Conservation (phyloP, 345 rosid genomes). For the Aquilaria yunnanensis region DNA sequence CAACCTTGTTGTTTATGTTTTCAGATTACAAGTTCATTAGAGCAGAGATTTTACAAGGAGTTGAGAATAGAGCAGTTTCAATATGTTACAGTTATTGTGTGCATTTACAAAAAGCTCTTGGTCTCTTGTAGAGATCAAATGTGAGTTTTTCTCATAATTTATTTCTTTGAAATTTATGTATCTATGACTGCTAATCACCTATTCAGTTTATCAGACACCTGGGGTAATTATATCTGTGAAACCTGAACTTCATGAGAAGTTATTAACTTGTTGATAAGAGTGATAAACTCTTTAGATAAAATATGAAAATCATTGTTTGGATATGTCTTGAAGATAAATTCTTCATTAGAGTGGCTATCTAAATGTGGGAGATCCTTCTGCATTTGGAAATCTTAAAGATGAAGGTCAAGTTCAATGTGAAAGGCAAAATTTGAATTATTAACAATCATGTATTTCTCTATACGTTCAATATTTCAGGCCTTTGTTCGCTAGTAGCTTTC, state of each 20-base stretch:
- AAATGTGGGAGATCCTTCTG: not conserved
- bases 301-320: not conserved
- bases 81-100: conserved; percentile 49
- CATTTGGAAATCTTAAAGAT: not conserved
- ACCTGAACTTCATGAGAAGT: too few relatives aligned
- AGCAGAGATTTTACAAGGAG: conserved; percentile 77
- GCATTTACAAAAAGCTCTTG: conserved; percentile 62
- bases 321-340: not conserved
- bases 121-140: conserved; percentile 61
- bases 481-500: conserved; percentile 72
- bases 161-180: not conserved
- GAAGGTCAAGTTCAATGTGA: not conserved
- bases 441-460: conserved; percentile 6
- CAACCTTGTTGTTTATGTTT: conserved; percentile 4
- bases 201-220: not conserved
- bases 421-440: not conserved
- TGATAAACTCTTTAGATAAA: too few relatives aligned
- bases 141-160: conserved; percentile 34
- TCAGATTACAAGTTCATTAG: conserved; percentile 68
- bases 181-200: not conserved
- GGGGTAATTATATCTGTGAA: too few relatives aligned
- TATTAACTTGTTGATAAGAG: too few relatives aligned
- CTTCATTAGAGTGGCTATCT: not conserved
- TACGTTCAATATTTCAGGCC: conserved; percentile 37
- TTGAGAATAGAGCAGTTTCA: conserved; percentile 59